Base-by-base conservation (phyloP, 2,329 filamentous ascomycete species). In the Exophiala mesophila region DNA sequence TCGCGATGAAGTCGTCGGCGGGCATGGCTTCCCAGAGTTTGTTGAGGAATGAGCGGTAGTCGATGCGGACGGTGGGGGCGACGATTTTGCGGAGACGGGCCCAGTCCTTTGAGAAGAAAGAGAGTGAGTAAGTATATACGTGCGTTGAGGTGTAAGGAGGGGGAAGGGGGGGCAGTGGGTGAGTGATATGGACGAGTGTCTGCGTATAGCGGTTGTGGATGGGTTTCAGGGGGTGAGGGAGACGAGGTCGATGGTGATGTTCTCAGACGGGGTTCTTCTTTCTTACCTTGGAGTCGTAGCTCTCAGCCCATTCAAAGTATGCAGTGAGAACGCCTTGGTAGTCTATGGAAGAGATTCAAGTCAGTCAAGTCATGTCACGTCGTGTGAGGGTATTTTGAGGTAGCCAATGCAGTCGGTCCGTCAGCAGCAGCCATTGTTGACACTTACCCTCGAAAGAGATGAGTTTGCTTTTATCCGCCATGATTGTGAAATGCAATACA, bases 21-120 rank as follows among this genome's bases (percentile, higher is more conserved):
- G 74, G 67, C 76, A 82, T 80, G 36, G 71, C 68, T 36, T 76
- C 72, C 77, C 77, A 82, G 42, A 75, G 60, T 57, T 74, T 74
- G 60, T 77, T 70, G 39, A 78, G 71, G 61, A 82, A 77, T 29
- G 73, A 71, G 37, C 75, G 77, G 73, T 88, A 88, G 70, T 88
- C 84, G 56, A 88, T 74, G 72, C 82, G 61, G 61, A 78, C 50
- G 61, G 70, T 64, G 2, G 70, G 69, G 9, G 70, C 68, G 32
- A 73, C 62, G 53, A 66, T 66, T 23, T 57, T 58, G 40, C 57
- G 57, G 8, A 69, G 59, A 17, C 64, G 62, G 16, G 58, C 56
- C 64, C 64, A 68, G 52, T 69, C 63, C 63, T 67, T 31, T 8
- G 28, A 9, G 18, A 17, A 13, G 15, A 15, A 10, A 19, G 30